These are phyloP conservation scores for Ceratobasidium sp. DNA, from an alignment of 1,284 basidiomycete species.

Conservation along the genomic window DNA sequence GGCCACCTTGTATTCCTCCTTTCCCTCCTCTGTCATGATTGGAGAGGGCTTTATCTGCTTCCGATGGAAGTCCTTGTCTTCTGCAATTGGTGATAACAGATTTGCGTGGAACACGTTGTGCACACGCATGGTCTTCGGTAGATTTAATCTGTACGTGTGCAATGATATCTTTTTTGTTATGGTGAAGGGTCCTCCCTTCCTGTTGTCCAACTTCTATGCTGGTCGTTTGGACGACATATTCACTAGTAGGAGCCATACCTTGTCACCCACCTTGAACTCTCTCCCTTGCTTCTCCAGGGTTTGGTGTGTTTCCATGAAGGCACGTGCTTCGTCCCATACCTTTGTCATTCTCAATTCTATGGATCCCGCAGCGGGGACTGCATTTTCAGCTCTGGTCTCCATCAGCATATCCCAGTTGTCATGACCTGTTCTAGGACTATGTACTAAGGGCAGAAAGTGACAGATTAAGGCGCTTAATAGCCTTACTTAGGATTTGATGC, in stretches of 20 bases:
- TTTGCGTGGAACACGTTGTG: not conserved
- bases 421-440: no score
- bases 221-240: not conserved
- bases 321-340: not conserved
- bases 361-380: not conserved
- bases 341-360: not conserved
- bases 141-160: not conserved
- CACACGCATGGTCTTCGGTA: not conserved
- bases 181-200: not conserved
- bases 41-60: not conserved
- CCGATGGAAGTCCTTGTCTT: not conserved
- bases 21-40: not conserved
- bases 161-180: not conserved
- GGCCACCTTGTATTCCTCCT: not conserved
- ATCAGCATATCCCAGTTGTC: not conserved
- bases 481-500: no score
- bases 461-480: no score
- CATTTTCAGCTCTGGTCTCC: not conserved
- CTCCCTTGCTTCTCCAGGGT: not conserved
- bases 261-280: not conserved
- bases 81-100: not conserved
- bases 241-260: not conserved
- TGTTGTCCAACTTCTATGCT: not conserved
- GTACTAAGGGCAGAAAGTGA: no score
- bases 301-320: not conserved